Base-by-base conservation (phyloP, 306 rosid species). In the Lablab purpureus region DNA sequence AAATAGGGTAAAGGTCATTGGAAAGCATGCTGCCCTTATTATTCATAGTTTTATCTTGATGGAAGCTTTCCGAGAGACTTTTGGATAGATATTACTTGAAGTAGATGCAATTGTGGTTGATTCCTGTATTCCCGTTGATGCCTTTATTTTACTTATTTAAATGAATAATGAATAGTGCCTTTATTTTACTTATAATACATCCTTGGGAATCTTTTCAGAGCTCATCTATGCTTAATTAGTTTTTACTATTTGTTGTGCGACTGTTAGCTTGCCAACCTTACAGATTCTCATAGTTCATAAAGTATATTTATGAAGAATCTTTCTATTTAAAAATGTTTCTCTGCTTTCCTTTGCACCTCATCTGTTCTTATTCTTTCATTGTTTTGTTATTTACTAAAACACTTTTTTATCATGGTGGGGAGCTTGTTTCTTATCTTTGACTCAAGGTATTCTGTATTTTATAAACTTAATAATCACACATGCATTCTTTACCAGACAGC, bases 311-410 rank as follows among this genome's bases (percentile, higher is more conserved):
- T 64, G 55, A 54, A 75, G 87, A 80, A 80, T 80, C 74, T 51
- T 52, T 49, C 75, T 50, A 60, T 84, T 74, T 75, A 50, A 54
- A 62, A 74, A 30, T 46, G 27, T 56, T 60, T 62, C 47, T 65
- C 11, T 76, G 21, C 47, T 40, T 70, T 66, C 54, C 72, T 46
- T 67, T 43, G 70, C 79, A 79, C 77, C 81, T 78, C 70, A 78
- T 84, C 78, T 82, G 74, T 73, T 84, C 82, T 86, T 66, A 74
- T 84, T 86, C 86, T 69, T 71, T 54, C 64, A 63, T 45, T 47
- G 22, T 46, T 50, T 47, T 66, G 50, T 71, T 37, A 73, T 54
- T 62, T 69, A 79, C 36, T 25, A 13, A 52, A 73, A 67, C 45
- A 27, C 64, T 40, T 77, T 82, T 65, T 45, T 37, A 37, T 43